phyloP scores from a whole-genome alignment of 2,329 filamentous ascomycete species.

The Claviceps capensis region DNA sequence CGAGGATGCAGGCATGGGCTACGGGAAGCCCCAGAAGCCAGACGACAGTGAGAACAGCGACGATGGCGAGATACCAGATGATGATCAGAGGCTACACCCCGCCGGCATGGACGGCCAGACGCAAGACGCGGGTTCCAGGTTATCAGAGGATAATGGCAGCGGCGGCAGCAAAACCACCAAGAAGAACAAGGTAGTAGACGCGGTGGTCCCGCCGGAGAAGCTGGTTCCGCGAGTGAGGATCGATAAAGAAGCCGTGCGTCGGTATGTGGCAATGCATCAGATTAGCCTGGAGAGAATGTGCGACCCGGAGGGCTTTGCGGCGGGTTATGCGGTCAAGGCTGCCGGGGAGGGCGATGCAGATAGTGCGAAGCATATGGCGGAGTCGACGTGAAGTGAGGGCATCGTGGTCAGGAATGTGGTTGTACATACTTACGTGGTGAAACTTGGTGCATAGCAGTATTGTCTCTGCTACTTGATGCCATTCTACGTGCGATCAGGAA shows the following conservation, averaged over 20 bases:
- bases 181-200: not conserved
- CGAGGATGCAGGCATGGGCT: constrained; percentile 39
- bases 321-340: constrained; percentile 44
- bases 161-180: not conserved
- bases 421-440: not conserved
- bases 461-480: too few species aligned
- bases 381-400: constrained; percentile 3
- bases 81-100: not conserved
- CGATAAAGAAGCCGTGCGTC: constrained; percentile 43
- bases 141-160: not conserved
- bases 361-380: constrained; percentile 10
- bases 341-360: constrained; percentile 22
- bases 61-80: constrained; percentile 2
- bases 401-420: not conserved
- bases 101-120: not conserved
- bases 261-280: constrained; percentile 50
- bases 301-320: constrained; percentile 60
- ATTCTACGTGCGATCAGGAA: too few species aligned
- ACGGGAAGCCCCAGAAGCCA: constrained; percentile 19
- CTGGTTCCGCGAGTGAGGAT: constrained; percentile 34
- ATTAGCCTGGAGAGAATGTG: constrained; percentile 54
- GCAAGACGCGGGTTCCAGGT: not conserved
- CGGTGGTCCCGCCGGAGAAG: constrained; percentile 8
- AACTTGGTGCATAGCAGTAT: not conserved
- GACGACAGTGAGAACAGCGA: constrained; percentile 2